Conservation (phyloP, 345 rosid genomes). For the Xanthoceras sorbifolium region DNA sequence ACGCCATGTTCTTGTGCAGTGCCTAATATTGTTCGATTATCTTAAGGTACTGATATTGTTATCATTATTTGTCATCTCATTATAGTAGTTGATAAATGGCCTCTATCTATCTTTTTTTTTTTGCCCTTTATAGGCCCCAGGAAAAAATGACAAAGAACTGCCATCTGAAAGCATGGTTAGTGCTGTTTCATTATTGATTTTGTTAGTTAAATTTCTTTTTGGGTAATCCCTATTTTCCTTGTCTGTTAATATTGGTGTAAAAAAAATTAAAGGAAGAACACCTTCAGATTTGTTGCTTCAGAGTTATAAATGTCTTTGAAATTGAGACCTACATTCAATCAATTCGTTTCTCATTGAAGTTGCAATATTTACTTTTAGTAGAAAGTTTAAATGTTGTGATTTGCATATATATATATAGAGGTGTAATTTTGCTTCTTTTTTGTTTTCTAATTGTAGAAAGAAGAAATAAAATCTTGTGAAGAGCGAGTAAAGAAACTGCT, state of each 20-base stretch:
- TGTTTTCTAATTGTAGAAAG: constrained; percentile 56
- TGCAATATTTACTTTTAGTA: not conserved
- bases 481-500: constrained; percentile 87
- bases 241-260: not conserved
- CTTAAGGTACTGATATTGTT: constrained; percentile 60
- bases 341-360: not conserved
- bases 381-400: not conserved
- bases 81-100: constrained; percentile 13
- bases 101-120: not conserved
- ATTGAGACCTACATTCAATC: not conserved
- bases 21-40: constrained; percentile 92
- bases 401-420: not conserved
- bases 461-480: constrained; percentile 84
- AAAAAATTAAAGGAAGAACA: not conserved
- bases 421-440: constrained; percentile 6
- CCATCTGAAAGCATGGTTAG: constrained; percentile 95
- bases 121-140: constrained; percentile 60
- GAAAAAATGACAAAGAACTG: constrained; percentile 91
- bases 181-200: constrained; percentile 25
- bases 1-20: constrained; percentile 93
- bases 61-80: constrained; percentile 7
- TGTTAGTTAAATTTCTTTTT: constrained; percentile 1
- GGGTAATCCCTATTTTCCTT: not conserved
- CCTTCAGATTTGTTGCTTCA: not conserved
- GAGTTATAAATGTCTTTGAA: not conserved